These are phyloP conservation scores for Peronospora destructor DNA, from an alignment of 352 stramenopile species.

Conservation along the genomic window DNA sequence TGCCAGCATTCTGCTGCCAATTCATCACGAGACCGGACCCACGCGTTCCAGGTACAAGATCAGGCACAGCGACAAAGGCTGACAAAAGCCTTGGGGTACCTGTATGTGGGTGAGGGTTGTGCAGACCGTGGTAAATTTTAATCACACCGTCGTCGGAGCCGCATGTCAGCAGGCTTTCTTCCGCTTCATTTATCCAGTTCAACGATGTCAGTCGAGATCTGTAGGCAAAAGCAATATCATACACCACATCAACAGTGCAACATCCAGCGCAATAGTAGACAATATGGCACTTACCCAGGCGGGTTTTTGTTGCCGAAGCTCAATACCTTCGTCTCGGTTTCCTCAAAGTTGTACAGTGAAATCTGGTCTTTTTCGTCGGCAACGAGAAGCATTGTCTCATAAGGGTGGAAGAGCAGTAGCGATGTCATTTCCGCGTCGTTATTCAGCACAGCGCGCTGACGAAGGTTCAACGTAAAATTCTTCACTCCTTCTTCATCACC, in stretches of 20 bases:
- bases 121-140: conserved; percentile 90
- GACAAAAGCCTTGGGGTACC: conserved; percentile 79
- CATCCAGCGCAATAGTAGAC: conserved; percentile 1
- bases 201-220: conserved; percentile 90
- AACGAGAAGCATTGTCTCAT: conserved; percentile 90
- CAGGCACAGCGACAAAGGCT: conserved; percentile 89
- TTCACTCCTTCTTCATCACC: conserved; percentile 62
- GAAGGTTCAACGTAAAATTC: conserved; percentile 80
- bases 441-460: conserved; percentile 89
- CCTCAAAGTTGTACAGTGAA: conserved; percentile 93
- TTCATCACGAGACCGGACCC: conserved; percentile 93
- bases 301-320: conserved; percentile 84
- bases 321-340: conserved; percentile 74
- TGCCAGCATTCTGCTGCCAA: conserved; percentile 90
- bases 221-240: conserved; percentile 2
- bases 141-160: conserved; percentile 96
- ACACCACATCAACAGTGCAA: conserved; percentile 7
- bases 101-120: conserved; percentile 39
- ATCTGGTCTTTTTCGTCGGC: conserved; percentile 92
- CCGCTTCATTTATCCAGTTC: conserved; percentile 95
- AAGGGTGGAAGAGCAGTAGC: conserved; percentile 95
- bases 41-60: conserved; percentile 86
- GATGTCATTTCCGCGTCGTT: conserved; percentile 91
- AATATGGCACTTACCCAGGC: conserved; percentile 41
- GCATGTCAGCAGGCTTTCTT: conserved; percentile 90